Conservation (phyloP, 2,329 filamentous ascomycete species). For the Nemania serpens region DNA sequence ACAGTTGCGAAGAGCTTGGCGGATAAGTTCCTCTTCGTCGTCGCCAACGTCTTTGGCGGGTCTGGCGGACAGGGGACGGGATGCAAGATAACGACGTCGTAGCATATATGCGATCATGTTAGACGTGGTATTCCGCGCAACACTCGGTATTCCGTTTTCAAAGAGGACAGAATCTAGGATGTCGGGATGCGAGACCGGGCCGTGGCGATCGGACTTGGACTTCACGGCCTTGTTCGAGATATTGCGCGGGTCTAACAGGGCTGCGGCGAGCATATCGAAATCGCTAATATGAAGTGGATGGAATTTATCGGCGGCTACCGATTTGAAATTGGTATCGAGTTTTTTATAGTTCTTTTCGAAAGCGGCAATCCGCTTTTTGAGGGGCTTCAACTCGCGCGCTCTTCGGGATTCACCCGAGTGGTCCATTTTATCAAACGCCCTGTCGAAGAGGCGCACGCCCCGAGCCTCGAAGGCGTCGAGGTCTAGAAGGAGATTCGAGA, state of each 20-base stretch:
- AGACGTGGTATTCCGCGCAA: slow-evolving; percentile 21
- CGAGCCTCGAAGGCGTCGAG: slow-evolving; percentile 55
- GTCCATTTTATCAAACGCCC: slow-evolving; percentile 40
- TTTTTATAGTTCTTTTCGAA: slow-evolving; percentile 38
- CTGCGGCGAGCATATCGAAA: slow-evolving; percentile 50
- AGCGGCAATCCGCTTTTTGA: slow-evolving; percentile 36
- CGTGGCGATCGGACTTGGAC: background rate
- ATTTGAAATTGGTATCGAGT: slow-evolving; percentile 23
- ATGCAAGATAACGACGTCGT: slow-evolving; percentile 32
- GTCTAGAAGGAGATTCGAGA: slow-evolving; percentile 53
- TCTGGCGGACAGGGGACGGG: background rate
- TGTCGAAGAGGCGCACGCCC: slow-evolving; percentile 49
- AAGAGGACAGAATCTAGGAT: slow-evolving; percentile 24
- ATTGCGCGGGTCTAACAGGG: slow-evolving; percentile 36
- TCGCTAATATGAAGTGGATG: slow-evolving; percentile 48
- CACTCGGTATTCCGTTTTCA: slow-evolving; percentile 38
- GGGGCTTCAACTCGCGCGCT: slow-evolving; percentile 38
- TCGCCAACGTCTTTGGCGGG: background rate
- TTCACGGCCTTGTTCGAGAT: background rate
- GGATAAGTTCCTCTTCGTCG: slow-evolving; percentile 12
- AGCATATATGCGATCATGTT: slow-evolving; percentile 37
- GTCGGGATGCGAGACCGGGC: background rate
- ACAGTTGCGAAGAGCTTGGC: slow-evolving; percentile 17
- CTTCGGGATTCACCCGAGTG: slow-evolving; percentile 17
- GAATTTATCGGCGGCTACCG: slow-evolving; percentile 19